Evolutionary conservation across 2,329 filamentous ascomycete species (phyloP), one percentile per base, ranked within the genome.

Genomic region (Neoarthrinium moseri): DNA sequence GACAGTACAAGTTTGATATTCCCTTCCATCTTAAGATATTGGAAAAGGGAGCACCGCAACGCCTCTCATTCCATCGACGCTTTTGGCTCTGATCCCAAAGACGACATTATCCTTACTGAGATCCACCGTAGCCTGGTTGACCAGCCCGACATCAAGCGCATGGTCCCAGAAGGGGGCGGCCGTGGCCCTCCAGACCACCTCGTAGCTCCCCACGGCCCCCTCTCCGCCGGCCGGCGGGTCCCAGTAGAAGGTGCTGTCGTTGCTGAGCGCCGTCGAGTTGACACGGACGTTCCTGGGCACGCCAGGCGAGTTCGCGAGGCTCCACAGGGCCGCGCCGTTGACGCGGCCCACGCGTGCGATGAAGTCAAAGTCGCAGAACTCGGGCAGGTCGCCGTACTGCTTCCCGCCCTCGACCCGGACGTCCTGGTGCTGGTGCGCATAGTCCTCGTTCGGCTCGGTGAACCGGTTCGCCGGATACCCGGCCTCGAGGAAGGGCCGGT

Each of bases 391-490:
- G 21, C 78, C 79, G 51, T 77, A 81, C 46, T 77, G 72, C 20
- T 67, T 71, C 2, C 74, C 75, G 39, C 75, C 69, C 38, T 70
- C 65, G 11, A 74, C 65, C 1, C 76, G 67, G 1, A 74, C 53
- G 48, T 81, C 69, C 60, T 82, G 78, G 52, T 82, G 78, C 60
- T 82, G 78, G 55, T 82, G 79, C 4, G 61, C 66, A 56, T 73
- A 82, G 56, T 81, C 67, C 62, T 83, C 79, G 44, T 74, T 70
- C 0, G 78, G 75, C 62, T 83, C 79, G 0, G 77, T 81, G 66
- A 78, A 81, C 2, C 79, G 70, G 12, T 74, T 70, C 0, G 74
- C 76, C 4, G 77, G 65, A 53, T 75, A 82, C 4, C 78, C 78
- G n/a, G 71, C 69, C 34, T 72, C 62, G 11, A 83, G 70, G 57